Evolutionary conservation across 2,329 filamentous ascomycete species (phyloP).

Genomic region (Phialophora macrospora): DNA sequence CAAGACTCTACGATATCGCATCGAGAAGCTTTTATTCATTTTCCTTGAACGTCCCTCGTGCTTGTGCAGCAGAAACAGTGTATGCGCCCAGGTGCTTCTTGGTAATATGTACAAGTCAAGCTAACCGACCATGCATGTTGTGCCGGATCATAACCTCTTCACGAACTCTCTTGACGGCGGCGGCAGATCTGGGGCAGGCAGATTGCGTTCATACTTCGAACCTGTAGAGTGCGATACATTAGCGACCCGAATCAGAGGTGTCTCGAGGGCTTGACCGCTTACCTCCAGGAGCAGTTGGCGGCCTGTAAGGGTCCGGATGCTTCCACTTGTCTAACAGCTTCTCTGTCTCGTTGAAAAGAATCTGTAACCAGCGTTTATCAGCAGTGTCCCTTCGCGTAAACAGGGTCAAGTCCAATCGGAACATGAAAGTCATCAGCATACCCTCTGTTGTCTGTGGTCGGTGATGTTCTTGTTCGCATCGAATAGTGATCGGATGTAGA

Average conservation of each 20-base stretch:
- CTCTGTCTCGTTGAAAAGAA: conserved; percentile 84
- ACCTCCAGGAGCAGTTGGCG: conserved; percentile 94
- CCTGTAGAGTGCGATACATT: conserved; percentile 57
- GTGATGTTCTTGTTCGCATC: conserved; percentile 87
- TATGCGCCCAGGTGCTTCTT: conserved; percentile 8
- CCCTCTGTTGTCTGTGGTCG: conserved; percentile 84
- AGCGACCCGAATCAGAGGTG: conserved; percentile 11
- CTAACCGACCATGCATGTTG: neutral
- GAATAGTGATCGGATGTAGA: conserved; percentile 93
- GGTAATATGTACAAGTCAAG: conserved; percentile 32
- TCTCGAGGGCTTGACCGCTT: conserved; percentile 42
- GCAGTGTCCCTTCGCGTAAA: conserved; percentile 17
- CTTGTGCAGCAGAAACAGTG: conserved; percentile 15
- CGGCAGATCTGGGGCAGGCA: conserved; percentile 77
- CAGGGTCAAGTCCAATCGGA: neutral
- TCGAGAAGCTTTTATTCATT: neutral
- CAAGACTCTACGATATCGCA: neutral
- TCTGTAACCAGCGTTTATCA: conserved; percentile 57
- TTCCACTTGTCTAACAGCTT: conserved; percentile 91
- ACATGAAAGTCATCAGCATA: conserved; percentile 51
- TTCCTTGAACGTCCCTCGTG: neutral
- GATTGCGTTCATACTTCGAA: conserved; percentile 94
- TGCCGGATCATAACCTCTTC: conserved; percentile 36
- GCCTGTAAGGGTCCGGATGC: conserved; percentile 90
- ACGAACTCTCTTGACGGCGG: conserved; percentile 42